These are phyloP conservation scores for Aspergillus nidulans DNA, from an alignment of 495 filamentous ascomycete genomes.

Conservation along the genomic window DNA sequence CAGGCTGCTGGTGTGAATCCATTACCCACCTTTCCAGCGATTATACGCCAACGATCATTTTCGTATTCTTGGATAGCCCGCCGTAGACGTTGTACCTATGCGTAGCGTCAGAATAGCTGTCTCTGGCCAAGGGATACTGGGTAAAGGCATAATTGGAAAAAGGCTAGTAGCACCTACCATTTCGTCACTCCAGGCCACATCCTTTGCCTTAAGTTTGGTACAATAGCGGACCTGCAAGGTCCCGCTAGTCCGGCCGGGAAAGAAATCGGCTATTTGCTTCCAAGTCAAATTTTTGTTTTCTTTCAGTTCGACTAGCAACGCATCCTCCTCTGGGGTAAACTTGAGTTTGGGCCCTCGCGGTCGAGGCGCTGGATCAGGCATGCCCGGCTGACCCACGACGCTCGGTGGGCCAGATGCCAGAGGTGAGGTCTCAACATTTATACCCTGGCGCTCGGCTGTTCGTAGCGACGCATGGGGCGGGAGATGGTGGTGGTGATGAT, in stretches of 20 bases:
- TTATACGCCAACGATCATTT: conserved; percentile 82
- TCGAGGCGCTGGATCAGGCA: conserved; percentile 71
- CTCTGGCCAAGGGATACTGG: neutral
- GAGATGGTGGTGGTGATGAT: conserved; percentile 71
- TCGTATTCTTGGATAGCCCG: conserved; percentile 83
- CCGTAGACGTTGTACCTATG: conserved; percentile 70
- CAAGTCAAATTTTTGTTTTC: conserved; percentile 89
- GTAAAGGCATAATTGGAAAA: neutral
- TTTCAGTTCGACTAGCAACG: conserved; percentile 78
- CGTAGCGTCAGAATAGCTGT: neutral
- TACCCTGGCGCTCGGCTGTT: conserved; percentile 20
- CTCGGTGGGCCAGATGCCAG: conserved; percentile 50
- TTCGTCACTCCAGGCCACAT: conserved; percentile 86
- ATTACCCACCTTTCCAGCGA: conserved; percentile 79
- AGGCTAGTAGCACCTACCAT: conserved; percentile 59
- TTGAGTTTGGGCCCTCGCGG: conserved; percentile 83
- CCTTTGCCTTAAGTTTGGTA: conserved; percentile 88
- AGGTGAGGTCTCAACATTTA: conserved; percentile 24
- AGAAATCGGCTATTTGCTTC: conserved; percentile 95
- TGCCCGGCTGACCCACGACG: conserved; percentile 75
- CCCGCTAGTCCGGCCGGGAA: conserved; percentile 80
- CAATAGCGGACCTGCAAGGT: conserved; percentile 92
- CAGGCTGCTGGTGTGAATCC: conserved; percentile 83
- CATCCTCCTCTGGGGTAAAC: conserved; percentile 86
- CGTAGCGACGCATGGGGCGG: conserved; percentile 56